Evolutionary conservation across 345 rosid genomes (phyloP), one percentile per base, ranked within the genome.

Genomic region (Bruguiera parviflora): DNA sequence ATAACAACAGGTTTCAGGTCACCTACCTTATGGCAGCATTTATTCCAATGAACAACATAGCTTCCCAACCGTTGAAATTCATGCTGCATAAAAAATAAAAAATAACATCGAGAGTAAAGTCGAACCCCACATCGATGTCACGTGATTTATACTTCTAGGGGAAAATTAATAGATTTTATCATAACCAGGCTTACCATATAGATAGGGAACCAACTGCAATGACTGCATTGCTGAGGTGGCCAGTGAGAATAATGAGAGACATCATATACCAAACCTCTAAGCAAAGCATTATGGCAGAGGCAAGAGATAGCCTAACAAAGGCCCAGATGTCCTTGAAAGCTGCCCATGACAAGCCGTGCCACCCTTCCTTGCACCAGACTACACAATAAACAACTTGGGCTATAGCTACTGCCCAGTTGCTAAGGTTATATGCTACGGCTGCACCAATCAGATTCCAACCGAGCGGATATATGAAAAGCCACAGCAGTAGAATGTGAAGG

Each of bases 241-340:
- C 92, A 6, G 92, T 83, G 39, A 89, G 94, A 60, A 92, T 74
- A 37, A 80, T 83, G 64, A 89, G 80, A 59, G 92, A 88, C 95
- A 85, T 90, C 89, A 90, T 85, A 67, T 92, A 90, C 96, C 95
- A 90, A 32, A 92, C 2, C 72, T 92, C 96, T 28, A 92, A 77
- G 78, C 96, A 92, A 49, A 88, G 90, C 96, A 92, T 92, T 25
- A 90, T 83, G 57, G 92, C 96, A 0, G 96, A 92, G 19, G 92
- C 92, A 58, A 87, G 65, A 5, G 96, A 92, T 49, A 92, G 92
- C 75, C 85, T 73, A 66, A 92, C 90, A 39, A 90, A 90, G 2
- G 79, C 84, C 93, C 96, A 88, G 5, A 90, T 75, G 11, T 90
- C 95, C 63, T 61, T 75, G 67, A 90, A 88, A 0, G 98, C 96